Evolutionary conservation across 208 protist species (phyloP).

Genomic region (Trichomonas gallinae): DNA sequence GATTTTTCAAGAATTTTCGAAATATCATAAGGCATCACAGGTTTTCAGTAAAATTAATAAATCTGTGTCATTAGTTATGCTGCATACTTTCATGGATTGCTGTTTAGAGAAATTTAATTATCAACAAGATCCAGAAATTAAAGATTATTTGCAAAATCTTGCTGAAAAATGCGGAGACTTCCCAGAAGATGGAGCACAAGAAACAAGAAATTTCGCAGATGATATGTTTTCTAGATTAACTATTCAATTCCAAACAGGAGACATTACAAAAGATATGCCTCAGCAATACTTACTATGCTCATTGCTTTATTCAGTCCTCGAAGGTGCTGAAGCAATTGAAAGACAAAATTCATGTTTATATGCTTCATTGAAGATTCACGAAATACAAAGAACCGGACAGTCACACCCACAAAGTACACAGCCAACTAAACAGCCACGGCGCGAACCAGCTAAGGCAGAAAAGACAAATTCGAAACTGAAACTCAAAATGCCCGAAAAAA

Average conservation of each 20-base stretch:
- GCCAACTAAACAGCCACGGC: neutral
- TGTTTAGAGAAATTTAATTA: neutral
- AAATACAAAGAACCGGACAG: neutral
- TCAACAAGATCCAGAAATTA: neutral
- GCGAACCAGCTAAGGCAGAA: neutral
- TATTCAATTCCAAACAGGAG: neutral
- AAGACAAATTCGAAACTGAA: neutral
- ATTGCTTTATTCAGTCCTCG: neutral
- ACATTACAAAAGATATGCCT: neutral
- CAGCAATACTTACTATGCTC: neutral
- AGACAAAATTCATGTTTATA: neutral
- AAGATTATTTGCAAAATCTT: neutral
- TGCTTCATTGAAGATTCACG: neutral
- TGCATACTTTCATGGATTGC: neutral
- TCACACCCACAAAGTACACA: neutral
- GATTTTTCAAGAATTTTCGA: neutral
- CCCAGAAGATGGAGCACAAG: neutral
- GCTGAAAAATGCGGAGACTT: neutral
- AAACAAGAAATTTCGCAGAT: neutral
- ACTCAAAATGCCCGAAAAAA: neutral
- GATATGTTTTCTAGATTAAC: neutral
- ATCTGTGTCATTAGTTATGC: neutral
- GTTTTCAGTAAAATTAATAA: neutral
- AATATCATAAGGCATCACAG: neutral
- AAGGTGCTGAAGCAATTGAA: neutral